Evolutionary conservation across 768 basidiomycete species (phyloP), one percentile per base, ranked within the genome.

Genomic region (Collybia nuda): DNA sequence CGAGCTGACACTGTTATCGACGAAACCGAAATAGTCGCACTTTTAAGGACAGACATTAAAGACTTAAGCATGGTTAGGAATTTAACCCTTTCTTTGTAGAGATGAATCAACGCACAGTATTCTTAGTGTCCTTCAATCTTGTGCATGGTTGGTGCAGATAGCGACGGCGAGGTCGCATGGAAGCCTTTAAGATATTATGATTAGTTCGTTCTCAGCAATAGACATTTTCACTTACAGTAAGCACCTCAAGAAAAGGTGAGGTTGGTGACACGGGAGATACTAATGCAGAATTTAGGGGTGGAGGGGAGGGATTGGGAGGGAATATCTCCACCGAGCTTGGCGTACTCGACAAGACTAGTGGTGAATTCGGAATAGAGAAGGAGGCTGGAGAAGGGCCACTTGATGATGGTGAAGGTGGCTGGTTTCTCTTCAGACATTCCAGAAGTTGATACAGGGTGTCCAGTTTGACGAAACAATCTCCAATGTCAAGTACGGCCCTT

Each of bases 1-100:
- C 65, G 64, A 48, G 71, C 67, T 36, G 72, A 76, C 38, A 82
- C 52, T 11, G 72, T 76, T 5, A 86, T 63, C 18, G 77, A 74
- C 36, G 75, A 65, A 18, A 86, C 60, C 39, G 68, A 70, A 43
- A 87, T 54, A 26, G 67, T 62, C 21, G 75, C 63, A 40, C 62
- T 62, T 15, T 74, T 71, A 22, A 88, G 59, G 32, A 78, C 70
- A 4, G 77, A 75, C 14, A 82, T 54, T 38, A 66, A 61, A 3
- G 78, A 72, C 82, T 85, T 43, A 12, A 45, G 14, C 11, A 9
- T 39, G 18, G 36, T 55, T 8, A 48, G 41, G 36, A 40, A 37
- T 42, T 35, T 14, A 32, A 14, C 3, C n/a, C n/a, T n/a, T n/a
- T n/a, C n/a, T 32, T 32, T 32, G 12, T 9, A 3, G 38, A 26